A percentile compares a stretch with the other conserved stretches of the same genome.
phyloP scores from a whole-genome alignment of 169 alveolate genomes.

The Plasmodium yoelii region DNA sequence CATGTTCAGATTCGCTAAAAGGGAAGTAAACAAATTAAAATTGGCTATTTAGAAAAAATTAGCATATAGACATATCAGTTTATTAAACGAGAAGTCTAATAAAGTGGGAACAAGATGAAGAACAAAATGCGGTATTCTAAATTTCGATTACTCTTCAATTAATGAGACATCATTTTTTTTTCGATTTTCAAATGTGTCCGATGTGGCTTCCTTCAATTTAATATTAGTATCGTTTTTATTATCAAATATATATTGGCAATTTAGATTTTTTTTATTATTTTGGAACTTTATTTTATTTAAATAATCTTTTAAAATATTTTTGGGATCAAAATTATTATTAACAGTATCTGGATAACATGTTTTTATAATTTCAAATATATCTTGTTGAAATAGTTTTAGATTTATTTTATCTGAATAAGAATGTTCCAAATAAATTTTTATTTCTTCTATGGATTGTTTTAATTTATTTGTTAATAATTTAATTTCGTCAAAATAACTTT shows the following conservation, averaged over 20 bases:
- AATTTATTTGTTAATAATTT: constrained; percentile 23
- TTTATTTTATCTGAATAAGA: constrained; percentile 34
- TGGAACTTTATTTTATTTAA: constrained; percentile 21
- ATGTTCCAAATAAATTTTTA: constrained; percentile 21
- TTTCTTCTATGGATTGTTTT: constrained; percentile 21
- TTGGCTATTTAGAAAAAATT: too few relatives aligned
- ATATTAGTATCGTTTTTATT: constrained; percentile 1
- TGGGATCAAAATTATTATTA: constrained; percentile 5
- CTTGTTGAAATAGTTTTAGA: constrained; percentile 8
- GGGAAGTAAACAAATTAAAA: constrained; percentile 1
- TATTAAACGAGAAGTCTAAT: neutral
- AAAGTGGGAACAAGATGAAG: neutral
- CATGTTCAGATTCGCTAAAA: constrained; percentile 16
- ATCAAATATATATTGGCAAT: neutral
- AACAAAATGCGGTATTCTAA: too few relatives aligned
- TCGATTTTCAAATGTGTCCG: neutral
- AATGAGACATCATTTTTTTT: neutral
- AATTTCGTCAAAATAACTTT: constrained; percentile 30
- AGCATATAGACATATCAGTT: neutral
- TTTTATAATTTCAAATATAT: constrained; percentile 8
- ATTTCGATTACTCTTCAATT: too few relatives aligned
- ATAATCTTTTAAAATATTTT: constrained; percentile 17
- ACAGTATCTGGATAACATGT: neutral
- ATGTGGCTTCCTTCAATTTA: neutral
- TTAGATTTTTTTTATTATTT: constrained; percentile 5